A percentile compares a stretch with the other conserved stretches of the same genome.
phyloP scores from a whole-genome alignment of 2,329 filamentous ascomycete genomes.

The Penicillium expansum region DNA sequence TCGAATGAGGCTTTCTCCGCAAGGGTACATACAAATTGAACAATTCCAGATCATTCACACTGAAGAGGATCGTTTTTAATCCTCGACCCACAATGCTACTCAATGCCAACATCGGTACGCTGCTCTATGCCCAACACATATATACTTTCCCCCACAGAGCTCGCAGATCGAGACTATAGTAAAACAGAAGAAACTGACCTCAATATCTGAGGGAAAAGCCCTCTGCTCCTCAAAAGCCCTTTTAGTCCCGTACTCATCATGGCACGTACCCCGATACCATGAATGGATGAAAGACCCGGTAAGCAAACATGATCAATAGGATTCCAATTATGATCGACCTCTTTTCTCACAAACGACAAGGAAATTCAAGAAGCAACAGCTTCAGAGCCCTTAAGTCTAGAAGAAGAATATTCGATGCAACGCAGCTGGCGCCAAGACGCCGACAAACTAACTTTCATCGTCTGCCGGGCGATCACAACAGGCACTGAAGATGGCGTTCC shows the following conservation, averaged over 20 bases:
- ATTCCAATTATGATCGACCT: background rate
- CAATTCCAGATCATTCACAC: background rate
- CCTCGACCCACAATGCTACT: slow-evolving; percentile 29
- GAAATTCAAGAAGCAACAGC: slow-evolving; percentile 80
- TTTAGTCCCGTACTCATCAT: slow-evolving; percentile 77
- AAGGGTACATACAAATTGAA: background rate
- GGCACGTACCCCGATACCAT: slow-evolving; percentile 81
- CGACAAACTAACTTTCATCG: slow-evolving; percentile 92
- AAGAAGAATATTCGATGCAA: slow-evolving; percentile 89
- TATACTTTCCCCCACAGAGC: background rate
- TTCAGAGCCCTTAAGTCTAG: slow-evolving; percentile 75
- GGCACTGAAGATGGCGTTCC: background rate
- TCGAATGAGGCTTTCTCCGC: background rate
- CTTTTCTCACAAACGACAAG: slow-evolving; percentile 24
- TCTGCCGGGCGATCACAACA: slow-evolving; percentile 56
- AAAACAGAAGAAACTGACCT: background rate
- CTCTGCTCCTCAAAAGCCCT: slow-evolving; percentile 64
- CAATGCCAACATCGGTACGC: slow-evolving; percentile 37
- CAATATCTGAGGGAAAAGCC: slow-evolving; percentile 49
- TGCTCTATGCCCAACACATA: background rate
- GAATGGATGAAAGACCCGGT: slow-evolving; percentile 86
- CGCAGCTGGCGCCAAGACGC: slow-evolving; percentile 74
- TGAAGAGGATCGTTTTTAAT: background rate
- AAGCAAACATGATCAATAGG: background rate
- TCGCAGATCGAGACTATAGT: background rate